phyloP scores from a whole-genome alignment of 2,329 filamentous ascomycete genomes.

The Apiospora malaysiana region DNA sequence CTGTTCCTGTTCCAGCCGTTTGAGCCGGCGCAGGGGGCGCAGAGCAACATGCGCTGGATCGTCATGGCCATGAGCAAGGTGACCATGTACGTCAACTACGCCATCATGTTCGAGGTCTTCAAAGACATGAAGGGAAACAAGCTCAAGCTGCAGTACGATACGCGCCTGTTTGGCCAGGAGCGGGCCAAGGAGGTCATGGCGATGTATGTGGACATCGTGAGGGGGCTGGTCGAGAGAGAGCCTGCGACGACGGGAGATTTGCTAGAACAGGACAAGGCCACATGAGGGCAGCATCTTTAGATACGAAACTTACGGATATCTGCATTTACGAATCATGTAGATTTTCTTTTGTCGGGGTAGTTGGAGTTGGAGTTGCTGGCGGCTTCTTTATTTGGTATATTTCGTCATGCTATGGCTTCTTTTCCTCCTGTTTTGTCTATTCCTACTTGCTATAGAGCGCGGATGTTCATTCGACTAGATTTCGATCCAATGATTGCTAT shows the following conservation, averaged over 20 bases:
- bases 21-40: conserved; percentile 28
- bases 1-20: conserved; percentile 43
- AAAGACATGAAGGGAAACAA: conserved; percentile 25
- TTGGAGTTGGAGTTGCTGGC: no score
- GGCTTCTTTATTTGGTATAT: no score
- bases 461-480: no score
- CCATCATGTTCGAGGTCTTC: conserved; percentile 29
- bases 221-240: conserved; percentile 12
- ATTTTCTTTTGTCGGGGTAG: no score
- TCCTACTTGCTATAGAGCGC: no score
- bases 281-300: no score
- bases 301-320: no score
- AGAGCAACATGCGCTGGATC: conserved; percentile 28
- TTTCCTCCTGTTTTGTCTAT: no score
- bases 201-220: conserved; percentile 23
- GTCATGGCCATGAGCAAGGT: conserved; percentile 31
- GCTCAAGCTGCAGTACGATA: conserved; percentile 30
- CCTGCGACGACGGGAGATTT: conserved; percentile 1
- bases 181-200: conserved; percentile 16
- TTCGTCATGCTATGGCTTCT: no score
- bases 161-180: conserved; percentile 23
- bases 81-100: conserved; percentile 29
- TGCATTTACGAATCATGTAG: no score
- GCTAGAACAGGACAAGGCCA: not conserved
- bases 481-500: no score